Evolutionary conservation across 495 filamentous ascomycete species (phyloP).

Genomic region (Penicillium atrosanguineum): DNA sequence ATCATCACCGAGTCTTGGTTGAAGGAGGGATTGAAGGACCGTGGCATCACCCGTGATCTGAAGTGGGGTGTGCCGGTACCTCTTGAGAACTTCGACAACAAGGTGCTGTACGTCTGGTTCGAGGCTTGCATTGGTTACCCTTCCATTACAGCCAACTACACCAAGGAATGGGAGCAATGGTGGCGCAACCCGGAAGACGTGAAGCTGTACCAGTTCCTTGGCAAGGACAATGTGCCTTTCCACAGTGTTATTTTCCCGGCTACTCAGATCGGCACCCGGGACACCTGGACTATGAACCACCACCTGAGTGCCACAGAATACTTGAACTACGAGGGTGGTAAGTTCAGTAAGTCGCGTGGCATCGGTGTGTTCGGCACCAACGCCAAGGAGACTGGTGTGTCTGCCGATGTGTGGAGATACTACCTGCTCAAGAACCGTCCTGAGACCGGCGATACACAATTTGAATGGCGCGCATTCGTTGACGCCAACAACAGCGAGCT

Average conservation of each 20-base stretch:
- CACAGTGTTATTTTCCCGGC: slow-evolving; percentile 91
- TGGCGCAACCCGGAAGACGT: slow-evolving; percentile 90
- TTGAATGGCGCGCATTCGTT: slow-evolving; percentile 84
- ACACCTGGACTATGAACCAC: slow-evolving; percentile 89
- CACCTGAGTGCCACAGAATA: slow-evolving; percentile 91
- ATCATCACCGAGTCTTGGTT: slow-evolving; percentile 76
- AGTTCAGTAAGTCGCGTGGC: slow-evolving; percentile 90
- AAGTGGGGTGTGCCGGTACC: slow-evolving; percentile 83
- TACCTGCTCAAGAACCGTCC: slow-evolving; percentile 87
- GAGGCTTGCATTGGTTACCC: slow-evolving; percentile 96
- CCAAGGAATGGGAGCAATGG: slow-evolving; percentile 89
- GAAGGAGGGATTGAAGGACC: slow-evolving; percentile 73
- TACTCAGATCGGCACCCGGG: slow-evolving; percentile 76
- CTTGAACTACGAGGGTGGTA: slow-evolving; percentile 91
- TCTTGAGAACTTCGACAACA: slow-evolving; percentile 62
- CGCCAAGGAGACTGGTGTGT: slow-evolving; percentile 84
- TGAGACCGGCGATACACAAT: slow-evolving; percentile 85
- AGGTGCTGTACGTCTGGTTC: slow-evolving; percentile 98
- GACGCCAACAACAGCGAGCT: slow-evolving; percentile 87
- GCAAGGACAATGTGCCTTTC: slow-evolving; percentile 95
- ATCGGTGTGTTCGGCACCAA: slow-evolving; percentile 90
- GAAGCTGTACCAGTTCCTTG: slow-evolving; percentile 94
- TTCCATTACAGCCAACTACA: slow-evolving; percentile 93
- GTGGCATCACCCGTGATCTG: slow-evolving; percentile 89
- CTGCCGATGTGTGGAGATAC: slow-evolving; percentile 87